Conservation (phyloP, 441 rosid genomes). For the Macaranga tanarius region DNA sequence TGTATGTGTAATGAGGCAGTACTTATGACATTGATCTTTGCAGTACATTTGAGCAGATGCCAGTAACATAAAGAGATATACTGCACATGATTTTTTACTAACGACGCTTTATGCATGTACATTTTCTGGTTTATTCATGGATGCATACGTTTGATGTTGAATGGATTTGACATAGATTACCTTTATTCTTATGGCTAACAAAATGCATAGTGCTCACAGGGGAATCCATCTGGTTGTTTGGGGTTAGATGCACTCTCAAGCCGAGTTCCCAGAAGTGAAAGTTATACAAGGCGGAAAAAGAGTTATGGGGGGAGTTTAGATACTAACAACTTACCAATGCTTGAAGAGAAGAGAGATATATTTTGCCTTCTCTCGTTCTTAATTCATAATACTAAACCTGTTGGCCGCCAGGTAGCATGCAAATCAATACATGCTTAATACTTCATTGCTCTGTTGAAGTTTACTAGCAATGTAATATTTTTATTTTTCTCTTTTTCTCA, state of each 20-base stretch:
- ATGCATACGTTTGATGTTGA: conserved; percentile 1
- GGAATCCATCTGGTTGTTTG: conserved; percentile 43
- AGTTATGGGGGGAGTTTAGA: conserved; percentile 68
- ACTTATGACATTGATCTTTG: neutral
- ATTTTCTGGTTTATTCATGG: neutral
- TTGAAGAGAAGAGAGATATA: conserved; percentile 88
- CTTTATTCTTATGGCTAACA: conserved; percentile 1
- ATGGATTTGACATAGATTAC: conserved; percentile 34
- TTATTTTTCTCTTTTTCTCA: neutral
- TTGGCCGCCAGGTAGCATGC: conserved; percentile 90
- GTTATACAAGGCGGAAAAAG: conserved; percentile 50
- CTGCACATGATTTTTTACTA: neutral
- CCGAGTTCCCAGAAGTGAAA: conserved; percentile 48
- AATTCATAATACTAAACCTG: conserved; percentile 96
- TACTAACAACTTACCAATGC: conserved; percentile 70
- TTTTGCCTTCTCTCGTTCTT: conserved; percentile 88
- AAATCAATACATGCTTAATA: conserved; percentile 4
- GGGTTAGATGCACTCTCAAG: conserved; percentile 47
- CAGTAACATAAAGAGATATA: neutral
- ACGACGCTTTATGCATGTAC: neutral
- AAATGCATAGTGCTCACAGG: conserved; percentile 28
- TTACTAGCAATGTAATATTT: conserved; percentile 19
- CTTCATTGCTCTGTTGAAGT: neutral
- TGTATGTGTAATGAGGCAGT: neutral
- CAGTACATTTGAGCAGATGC: neutral